Percentiles rank a stretch among this genome's conserved stretches.
Conservation (phyloP, 2,329 filamentous ascomycete species). For the Pseudogymnoascus sp. region DNA sequence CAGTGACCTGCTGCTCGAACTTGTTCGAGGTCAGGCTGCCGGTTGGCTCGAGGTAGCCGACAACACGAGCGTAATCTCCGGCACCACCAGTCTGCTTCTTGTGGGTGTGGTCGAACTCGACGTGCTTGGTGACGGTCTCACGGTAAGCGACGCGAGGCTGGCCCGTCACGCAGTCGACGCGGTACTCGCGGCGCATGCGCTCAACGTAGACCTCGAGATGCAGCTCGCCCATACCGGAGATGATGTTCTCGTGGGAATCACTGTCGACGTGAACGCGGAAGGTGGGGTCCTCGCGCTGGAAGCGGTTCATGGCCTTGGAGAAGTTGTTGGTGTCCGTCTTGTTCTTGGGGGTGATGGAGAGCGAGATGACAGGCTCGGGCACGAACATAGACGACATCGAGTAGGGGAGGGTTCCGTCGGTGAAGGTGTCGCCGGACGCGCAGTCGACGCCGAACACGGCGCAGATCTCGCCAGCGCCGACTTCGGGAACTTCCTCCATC, state of each 20-base stretch:
- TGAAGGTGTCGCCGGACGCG: slow-evolving; percentile 96
- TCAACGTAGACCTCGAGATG: slow-evolving; percentile 97
- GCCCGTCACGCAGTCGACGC: slow-evolving; percentile 90
- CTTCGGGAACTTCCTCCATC: slow-evolving; percentile 92
- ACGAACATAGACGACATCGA: slow-evolving; percentile 98
- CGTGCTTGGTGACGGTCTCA: slow-evolving; percentile 75
- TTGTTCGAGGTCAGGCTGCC: slow-evolving; percentile 64
- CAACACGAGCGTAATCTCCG: slow-evolving; percentile 89
- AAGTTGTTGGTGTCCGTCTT: slow-evolving; percentile 89
- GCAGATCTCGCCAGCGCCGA: slow-evolving; percentile 95
- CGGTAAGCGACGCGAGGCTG: slow-evolving; percentile 95
- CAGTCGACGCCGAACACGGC: slow-evolving; percentile 98
- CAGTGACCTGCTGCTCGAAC: slow-evolving; percentile 81
- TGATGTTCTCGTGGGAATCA: slow-evolving; percentile 94
- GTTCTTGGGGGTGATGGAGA: slow-evolving; percentile 94
- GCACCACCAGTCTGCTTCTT: slow-evolving; percentile 95
- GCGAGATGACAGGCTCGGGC: slow-evolving; percentile 93
- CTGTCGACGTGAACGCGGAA: slow-evolving; percentile 90
- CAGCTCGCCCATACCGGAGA: slow-evolving; percentile 95
- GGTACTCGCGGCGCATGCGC: slow-evolving; percentile 93
- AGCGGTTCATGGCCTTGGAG: slow-evolving; percentile 96
- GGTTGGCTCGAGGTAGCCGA: slow-evolving; percentile 85
- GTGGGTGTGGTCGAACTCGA: slow-evolving; percentile 86
- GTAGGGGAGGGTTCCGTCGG: slow-evolving; percentile 85
- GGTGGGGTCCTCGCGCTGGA: slow-evolving; percentile 96